These are phyloP conservation scores for Candida labiduridarum DNA, from an alignment of 1,139 yeast species.

Conservation along the genomic window DNA sequence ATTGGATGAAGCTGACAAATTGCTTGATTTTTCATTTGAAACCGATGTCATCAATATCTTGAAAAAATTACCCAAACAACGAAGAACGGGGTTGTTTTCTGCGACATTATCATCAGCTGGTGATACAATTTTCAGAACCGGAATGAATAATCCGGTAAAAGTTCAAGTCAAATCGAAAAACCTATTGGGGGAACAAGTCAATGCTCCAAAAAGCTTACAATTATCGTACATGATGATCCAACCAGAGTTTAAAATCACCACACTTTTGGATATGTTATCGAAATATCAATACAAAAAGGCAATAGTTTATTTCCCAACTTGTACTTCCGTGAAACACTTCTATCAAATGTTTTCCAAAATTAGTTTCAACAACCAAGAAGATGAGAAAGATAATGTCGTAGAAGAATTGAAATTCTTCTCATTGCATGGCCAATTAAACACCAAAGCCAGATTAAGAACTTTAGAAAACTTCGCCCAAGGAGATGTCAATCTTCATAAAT, in stretches of 20 bases:
- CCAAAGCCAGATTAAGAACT: slow-evolving; percentile 75
- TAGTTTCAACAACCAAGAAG: slow-evolving; percentile 2
- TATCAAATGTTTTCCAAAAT: slow-evolving; percentile 53
- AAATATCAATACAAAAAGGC: slow-evolving; percentile 67
- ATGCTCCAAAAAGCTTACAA: slow-evolving; percentile 65
- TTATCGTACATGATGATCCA: slow-evolving; percentile 63
- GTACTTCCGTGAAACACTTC: slow-evolving; percentile 77
- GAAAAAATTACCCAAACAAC: slow-evolving; percentile 76
- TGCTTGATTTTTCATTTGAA: slow-evolving; percentile 78
- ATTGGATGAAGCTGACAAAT: slow-evolving; percentile 90
- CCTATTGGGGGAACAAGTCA: slow-evolving; percentile 13
- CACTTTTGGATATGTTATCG: slow-evolving; percentile 55
- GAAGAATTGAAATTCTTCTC: slow-evolving; percentile 56
- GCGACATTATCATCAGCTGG: slow-evolving; percentile 90
- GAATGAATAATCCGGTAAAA: slow-evolving; percentile 88
- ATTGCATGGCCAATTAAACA: slow-evolving; percentile 81
- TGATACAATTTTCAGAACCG: slow-evolving; percentile 66
- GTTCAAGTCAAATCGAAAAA: slow-evolving; percentile 65
- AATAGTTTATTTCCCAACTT: slow-evolving; percentile 91
- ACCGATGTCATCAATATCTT: slow-evolving; percentile 69
- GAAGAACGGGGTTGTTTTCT: slow-evolving; percentile 90
- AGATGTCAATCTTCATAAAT: slow-evolving; percentile 42
- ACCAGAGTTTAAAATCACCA: slow-evolving; percentile 62
- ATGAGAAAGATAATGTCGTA: slow-evolving; percentile 18
- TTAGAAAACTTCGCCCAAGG: slow-evolving; percentile 58